Percentiles rank a stretch among this genome's conserved stretches.
These are phyloP conservation scores for Candida mattraensis DNA, from an alignment of 805 yeast genomes.

Conservation along the genomic window DNA sequence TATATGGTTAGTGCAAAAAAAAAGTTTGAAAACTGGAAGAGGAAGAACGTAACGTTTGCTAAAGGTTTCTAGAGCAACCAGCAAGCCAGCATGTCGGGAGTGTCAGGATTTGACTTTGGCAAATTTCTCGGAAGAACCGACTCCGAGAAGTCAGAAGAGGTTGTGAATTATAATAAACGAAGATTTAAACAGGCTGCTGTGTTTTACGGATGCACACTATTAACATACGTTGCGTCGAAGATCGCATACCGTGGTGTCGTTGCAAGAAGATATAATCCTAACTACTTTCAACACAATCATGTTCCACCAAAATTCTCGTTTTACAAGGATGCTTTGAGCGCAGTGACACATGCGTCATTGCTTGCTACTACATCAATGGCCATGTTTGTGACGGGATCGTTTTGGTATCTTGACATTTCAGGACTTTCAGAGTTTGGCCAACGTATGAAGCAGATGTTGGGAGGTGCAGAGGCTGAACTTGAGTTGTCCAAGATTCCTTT, in stretches of 20 bases:
- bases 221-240: constrained; percentile 70
- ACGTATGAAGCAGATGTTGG: constrained; percentile 61
- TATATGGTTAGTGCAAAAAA: too few species aligned
- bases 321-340: constrained; percentile 80
- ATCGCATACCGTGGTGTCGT: constrained; percentile 74
- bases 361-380: constrained; percentile 71
- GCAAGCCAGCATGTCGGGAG: constrained; percentile 8
- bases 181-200: constrained; percentile 69
- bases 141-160: constrained; percentile 30
- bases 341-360: constrained; percentile 78
- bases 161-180: constrained; percentile 55
- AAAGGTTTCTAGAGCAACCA: too few species aligned
- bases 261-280: constrained; percentile 71
- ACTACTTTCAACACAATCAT: constrained; percentile 80
- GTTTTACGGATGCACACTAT: constrained; percentile 70
- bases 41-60: too few species aligned
- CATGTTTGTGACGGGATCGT: constrained; percentile 70
- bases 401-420: constrained; percentile 80
- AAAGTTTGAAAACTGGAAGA: neutral
- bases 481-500: constrained; percentile 44
- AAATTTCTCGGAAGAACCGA: constrained; percentile 31
- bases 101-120: constrained; percentile 30
- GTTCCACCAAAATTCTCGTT: constrained; percentile 81
- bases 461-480: constrained; percentile 63
- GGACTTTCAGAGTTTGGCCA: constrained; percentile 67